phyloP scores from a whole-genome alignment of 2,329 filamentous ascomycete genomes.

The Colletotrichum cuscutae region DNA sequence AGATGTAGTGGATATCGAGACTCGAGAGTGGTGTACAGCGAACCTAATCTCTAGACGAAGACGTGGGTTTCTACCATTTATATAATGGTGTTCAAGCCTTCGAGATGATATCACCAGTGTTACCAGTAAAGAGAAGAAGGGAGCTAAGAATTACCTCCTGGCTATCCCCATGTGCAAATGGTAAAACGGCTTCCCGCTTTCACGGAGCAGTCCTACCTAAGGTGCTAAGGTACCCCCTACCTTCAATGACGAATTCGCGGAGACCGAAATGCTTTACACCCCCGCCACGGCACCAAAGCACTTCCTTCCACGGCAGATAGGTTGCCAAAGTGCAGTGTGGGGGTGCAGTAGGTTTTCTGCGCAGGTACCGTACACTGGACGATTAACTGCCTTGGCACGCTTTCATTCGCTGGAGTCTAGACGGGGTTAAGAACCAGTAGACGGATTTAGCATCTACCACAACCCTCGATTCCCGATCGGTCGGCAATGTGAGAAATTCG shows the following conservation, averaged over 20 bases:
- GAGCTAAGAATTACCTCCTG: neutral
- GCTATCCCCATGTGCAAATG: no score
- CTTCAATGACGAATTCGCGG: neutral
- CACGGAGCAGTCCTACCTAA: neutral
- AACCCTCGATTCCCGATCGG: slow-evolving; percentile 22
- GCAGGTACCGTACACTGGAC: neutral
- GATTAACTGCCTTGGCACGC: neutral
- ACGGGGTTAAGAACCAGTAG: neutral
- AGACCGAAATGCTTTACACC: neutral
- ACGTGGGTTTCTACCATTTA: neutral
- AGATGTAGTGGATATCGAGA: neutral
- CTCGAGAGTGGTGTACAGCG: neutral
- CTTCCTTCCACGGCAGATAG: neutral
- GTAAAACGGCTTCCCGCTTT: no score
- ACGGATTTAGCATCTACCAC: slow-evolving; percentile 20
- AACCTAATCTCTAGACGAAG: neutral
- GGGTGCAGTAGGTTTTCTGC: neutral
- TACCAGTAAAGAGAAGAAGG: neutral
- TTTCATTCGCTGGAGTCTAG: neutral
- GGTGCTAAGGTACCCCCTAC: neutral
- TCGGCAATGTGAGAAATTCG: slow-evolving; percentile 9
- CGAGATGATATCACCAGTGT: neutral
- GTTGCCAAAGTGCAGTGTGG: neutral
- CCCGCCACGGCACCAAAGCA: neutral
- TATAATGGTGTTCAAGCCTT: neutral